phyloP scores from a whole-genome alignment of 2,329 filamentous ascomycete species.

The Juglanconis oblonga region DNA sequence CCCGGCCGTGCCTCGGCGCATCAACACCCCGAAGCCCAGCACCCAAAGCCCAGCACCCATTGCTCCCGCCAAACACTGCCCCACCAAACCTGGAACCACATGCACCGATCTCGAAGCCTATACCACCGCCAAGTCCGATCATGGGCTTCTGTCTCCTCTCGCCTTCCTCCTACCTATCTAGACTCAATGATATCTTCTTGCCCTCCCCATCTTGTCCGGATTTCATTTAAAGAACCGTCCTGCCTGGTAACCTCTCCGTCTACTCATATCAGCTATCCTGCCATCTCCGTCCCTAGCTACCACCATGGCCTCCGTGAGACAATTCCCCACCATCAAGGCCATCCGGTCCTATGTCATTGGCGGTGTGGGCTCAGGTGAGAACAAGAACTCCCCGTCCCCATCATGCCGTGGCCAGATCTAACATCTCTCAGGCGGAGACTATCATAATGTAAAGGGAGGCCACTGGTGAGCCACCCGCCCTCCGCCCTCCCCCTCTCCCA shows the following conservation, averaged over 20 bases:
- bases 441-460: conserved; percentile 83
- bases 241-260: not conserved
- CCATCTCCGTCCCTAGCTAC: not conserved
- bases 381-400: not conserved
- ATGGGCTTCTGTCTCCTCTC: not conserved
- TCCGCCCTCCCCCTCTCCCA: not conserved
- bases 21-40: conserved; percentile 9
- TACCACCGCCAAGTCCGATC: not conserved
- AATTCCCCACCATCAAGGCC: conserved; percentile 74
- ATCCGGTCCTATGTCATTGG: conserved; percentile 71
- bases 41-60: not conserved
- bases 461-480: conserved; percentile 53
- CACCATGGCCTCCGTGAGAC: conserved; percentile 47
- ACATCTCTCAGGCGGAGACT: conserved; percentile 63
- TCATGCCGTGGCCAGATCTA: not conserved
- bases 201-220: not conserved
- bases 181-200: not conserved
- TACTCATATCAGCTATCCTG: not conserved
- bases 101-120: conserved; percentile 2
- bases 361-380: conserved; percentile 54
- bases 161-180: not conserved
- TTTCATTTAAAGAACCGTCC: no score
- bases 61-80: not conserved
- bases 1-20: conserved; percentile 11
- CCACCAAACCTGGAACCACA: conserved; percentile 2